These are phyloP conservation scores for Aspergillus phoenicis DNA, from an alignment of 2,329 filamentous ascomycete species.

Conservation along the genomic window DNA sequence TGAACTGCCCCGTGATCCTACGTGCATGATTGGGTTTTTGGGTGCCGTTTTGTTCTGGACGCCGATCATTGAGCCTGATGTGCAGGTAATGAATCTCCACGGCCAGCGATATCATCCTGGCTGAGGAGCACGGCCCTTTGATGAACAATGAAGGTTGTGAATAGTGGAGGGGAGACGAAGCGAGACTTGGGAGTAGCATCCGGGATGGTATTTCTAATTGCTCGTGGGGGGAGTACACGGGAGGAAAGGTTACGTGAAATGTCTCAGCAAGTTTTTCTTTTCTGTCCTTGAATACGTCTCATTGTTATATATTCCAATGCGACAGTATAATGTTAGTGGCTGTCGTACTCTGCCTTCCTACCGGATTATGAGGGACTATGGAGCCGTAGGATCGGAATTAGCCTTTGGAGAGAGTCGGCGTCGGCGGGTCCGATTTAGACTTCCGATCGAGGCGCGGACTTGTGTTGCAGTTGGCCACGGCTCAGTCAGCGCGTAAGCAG, in stretches of 20 bases:
- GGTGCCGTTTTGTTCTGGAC: conserved; percentile 6
- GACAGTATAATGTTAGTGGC: not conserved
- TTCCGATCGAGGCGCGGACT: not conserved
- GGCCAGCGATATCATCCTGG: not conserved
- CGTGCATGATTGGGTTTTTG: not conserved
- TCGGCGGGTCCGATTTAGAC: not conserved
- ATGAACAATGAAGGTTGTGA: conserved; percentile 7
- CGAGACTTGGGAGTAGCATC: not conserved
- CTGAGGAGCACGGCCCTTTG: conserved; percentile 4
- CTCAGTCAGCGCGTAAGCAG: not conserved
- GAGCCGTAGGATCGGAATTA: not conserved
- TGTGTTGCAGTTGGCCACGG: not conserved
- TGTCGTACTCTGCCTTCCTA: not conserved
- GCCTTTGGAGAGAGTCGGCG: not conserved
- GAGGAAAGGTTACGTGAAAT: not conserved
- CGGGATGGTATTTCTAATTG: not conserved
- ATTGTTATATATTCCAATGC: conserved; percentile 8
- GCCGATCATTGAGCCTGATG: conserved; percentile 1
- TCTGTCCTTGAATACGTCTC: conserved; percentile 1
- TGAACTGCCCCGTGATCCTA: conserved; percentile 1
- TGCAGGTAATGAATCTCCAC: conserved; percentile 9
- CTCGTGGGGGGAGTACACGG: not conserved
- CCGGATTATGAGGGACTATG: too few species aligned
- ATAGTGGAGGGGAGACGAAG: not conserved
- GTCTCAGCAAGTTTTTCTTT: conserved; percentile 4